Evolutionary conservation across 768 basidiomycete genomes (phyloP).

Genomic region (Trametes elegans): DNA sequence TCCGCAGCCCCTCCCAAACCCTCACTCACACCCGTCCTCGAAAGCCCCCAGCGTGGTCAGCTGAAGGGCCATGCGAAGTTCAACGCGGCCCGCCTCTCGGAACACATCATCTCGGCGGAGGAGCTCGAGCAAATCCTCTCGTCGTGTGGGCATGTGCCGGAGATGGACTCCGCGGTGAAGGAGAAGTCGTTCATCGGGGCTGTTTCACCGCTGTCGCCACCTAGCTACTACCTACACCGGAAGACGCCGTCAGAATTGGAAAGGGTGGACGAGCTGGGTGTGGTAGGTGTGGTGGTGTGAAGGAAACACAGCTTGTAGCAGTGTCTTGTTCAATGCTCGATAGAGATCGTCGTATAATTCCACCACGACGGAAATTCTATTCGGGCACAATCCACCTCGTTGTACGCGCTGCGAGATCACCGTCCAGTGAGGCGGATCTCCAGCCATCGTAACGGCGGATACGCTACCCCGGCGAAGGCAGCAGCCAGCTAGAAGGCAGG

Average conservation of each 20-base stretch:
- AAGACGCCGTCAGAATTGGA: not conserved
- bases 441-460: conserved; percentile 46
- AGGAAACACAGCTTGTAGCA: not conserved
- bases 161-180: not conserved
- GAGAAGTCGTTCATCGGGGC: not conserved
- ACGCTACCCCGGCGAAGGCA: conserved; percentile 44
- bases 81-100: not conserved
- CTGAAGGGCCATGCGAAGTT: not conserved
- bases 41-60: too few species aligned
- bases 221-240: conserved; percentile 12
- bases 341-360: too few species aligned
- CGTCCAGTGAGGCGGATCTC: conserved; percentile 45
- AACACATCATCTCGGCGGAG: conserved; percentile 12
- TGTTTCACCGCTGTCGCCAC: conserved; percentile 6
- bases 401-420: too few species aligned
- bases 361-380: too few species aligned
- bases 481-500: conserved; percentile 37
- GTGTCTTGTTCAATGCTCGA: too few species aligned
- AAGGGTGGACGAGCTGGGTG: conserved; percentile 11
- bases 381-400: too few species aligned
- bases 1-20: not conserved
- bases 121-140: conserved; percentile 14
- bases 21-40: not conserved
- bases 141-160: not conserved
- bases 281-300: too few species aligned